phyloP scores from a whole-genome alignment of 148 eudicot genomes.

The Cornus suecica region DNA sequence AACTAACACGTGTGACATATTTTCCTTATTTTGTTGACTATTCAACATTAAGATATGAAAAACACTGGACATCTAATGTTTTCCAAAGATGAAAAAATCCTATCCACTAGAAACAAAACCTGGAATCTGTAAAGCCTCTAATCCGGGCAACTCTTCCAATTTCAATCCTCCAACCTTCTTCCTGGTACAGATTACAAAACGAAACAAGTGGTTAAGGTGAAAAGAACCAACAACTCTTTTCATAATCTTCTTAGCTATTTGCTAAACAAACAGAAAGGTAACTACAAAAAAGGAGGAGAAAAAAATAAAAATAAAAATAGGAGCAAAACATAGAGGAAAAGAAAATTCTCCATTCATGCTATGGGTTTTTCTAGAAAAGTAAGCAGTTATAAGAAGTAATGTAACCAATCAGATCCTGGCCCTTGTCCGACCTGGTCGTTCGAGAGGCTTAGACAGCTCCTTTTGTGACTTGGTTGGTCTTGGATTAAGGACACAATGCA shows the following conservation, averaged over 20 bases:
- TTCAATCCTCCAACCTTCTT: conserved; percentile 93
- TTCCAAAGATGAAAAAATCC: neutral
- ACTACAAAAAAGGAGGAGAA: too few relatives aligned
- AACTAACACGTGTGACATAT: neutral
- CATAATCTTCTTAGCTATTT: neutral
- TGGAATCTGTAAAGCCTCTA: conserved; percentile 80
- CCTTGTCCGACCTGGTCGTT: too few relatives aligned
- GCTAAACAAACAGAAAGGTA: too few relatives aligned
- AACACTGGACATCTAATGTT: neutral
- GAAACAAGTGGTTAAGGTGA: neutral
- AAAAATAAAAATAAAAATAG: too few relatives aligned
- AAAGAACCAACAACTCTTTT: conserved; percentile 2
- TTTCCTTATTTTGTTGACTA: neutral
- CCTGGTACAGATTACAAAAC: conserved; percentile 34
- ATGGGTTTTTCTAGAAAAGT: too few relatives aligned
- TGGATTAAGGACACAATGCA: too few relatives aligned
- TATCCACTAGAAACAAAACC: conserved; percentile 33
- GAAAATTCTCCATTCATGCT: too few relatives aligned
- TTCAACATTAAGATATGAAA: neutral
- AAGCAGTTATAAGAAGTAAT: too few relatives aligned
- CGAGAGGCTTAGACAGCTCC: too few relatives aligned
- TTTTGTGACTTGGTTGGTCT: too few relatives aligned
- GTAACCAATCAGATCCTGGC: too few relatives aligned
- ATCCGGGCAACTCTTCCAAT: conserved; percentile 89
- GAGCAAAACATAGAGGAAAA: too few relatives aligned